These are phyloP conservation scores for Anacardium occidentale DNA, from an alignment of 345 rosid species.

Conservation along the genomic window DNA sequence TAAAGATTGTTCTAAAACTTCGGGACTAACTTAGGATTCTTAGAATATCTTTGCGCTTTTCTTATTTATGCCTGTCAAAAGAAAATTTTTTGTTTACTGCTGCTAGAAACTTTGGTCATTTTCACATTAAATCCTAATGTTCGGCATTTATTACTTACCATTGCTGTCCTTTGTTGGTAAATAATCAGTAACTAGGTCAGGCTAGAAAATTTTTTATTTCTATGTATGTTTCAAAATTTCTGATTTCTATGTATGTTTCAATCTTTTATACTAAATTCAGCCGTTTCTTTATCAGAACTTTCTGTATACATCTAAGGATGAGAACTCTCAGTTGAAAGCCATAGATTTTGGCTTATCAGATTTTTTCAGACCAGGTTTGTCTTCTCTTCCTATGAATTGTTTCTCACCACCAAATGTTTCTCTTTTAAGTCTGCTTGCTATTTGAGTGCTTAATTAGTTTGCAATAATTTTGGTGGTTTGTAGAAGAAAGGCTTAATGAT, in stretches of 20 bases:
- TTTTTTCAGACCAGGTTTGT: slow-evolving; percentile 92
- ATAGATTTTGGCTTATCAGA: slow-evolving; percentile 97
- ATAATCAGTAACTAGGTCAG: not conserved
- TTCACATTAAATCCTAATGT: not conserved
- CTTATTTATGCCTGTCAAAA: not conserved
- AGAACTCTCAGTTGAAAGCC: slow-evolving; percentile 78
- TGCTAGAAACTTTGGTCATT: slow-evolving; percentile 3
- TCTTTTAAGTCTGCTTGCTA: slow-evolving; percentile 2
- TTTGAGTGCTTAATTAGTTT: slow-evolving; percentile 3
- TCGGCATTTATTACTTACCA: not conserved
- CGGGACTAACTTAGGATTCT: not conserved
- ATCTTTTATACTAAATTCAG: slow-evolving; percentile 25
- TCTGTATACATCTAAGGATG: slow-evolving; percentile 78
- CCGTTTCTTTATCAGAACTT: slow-evolving; percentile 69
- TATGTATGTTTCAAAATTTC: not conserved
- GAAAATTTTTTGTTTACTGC: not conserved
- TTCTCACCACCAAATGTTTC: slow-evolving; percentile 7
- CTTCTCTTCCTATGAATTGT: slow-evolving; percentile 10
- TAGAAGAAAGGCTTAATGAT: slow-evolving; percentile 94
- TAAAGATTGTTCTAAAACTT: not conserved
- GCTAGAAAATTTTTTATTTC: slow-evolving; percentile 3
- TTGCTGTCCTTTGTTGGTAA: slow-evolving; percentile 2
- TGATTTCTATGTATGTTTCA: slow-evolving; percentile 2
- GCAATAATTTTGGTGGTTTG: slow-evolving; percentile 24
- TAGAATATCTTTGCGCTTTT: not conserved